A percentile compares a stretch with the other conserved stretches of the same genome.
Evolutionary conservation across 2,329 filamentous ascomycete genomes (phyloP).

Genomic region (Coniochaeta prunicola): DNA sequence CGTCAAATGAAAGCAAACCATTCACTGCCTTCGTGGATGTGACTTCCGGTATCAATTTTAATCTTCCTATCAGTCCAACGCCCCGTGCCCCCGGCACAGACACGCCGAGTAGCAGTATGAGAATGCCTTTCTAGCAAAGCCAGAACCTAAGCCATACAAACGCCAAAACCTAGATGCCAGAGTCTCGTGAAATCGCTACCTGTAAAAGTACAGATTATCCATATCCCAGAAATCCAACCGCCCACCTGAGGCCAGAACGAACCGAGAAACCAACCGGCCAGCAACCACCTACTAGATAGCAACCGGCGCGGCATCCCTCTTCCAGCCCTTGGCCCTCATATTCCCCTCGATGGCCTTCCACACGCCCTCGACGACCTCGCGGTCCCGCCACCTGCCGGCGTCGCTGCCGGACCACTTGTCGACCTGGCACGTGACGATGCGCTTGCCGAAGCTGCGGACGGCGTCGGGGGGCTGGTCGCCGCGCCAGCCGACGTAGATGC

Average conservation of each 20-base stretch:
- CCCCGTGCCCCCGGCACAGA: neutral
- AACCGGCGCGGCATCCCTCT: conserved; percentile 58
- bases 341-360: conserved; percentile 84
- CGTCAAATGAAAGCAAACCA: neutral
- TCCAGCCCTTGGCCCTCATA: conserved; percentile 83
- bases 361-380: conserved; percentile 86
- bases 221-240: neutral
- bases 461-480: conserved; percentile 73
- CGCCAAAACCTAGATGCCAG: conserved; percentile 1
- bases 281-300: conserved; percentile 29
- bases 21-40: neutral
- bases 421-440: conserved; percentile 71
- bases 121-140: neutral
- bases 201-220: neutral
- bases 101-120: neutral
- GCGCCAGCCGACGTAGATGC: conserved; percentile 86
- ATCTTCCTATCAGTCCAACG: neutral
- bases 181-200: neutral
- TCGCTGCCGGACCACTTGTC: conserved; percentile 65
- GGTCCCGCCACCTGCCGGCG: conserved; percentile 68
- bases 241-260: neutral
- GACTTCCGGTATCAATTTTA: neutral
- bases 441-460: conserved; percentile 78
- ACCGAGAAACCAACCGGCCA: neutral
- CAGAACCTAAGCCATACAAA: neutral